Evolutionary conservation across 768 basidiomycete species (phyloP).

Genomic region (Multifurca ochricompacta): DNA sequence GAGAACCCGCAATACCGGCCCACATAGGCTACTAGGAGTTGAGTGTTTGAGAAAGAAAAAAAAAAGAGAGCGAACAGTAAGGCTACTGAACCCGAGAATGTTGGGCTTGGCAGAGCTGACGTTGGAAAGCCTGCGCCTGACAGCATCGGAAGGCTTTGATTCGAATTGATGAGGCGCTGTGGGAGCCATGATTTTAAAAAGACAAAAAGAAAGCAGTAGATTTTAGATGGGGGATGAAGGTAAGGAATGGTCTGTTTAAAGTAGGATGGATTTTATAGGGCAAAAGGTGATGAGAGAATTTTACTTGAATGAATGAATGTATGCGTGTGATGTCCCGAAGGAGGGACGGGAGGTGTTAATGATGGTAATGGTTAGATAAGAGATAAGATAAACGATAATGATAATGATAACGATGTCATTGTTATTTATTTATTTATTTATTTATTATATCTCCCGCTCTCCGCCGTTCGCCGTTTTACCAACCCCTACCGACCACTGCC

Average conservation of each 20-base stretch:
- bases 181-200: too few species aligned
- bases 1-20: conserved; percentile 66
- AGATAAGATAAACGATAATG: too few species aligned
- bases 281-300: conserved; percentile 1
- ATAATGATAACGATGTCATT: too few species aligned
- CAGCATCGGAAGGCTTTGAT: conserved; percentile 55
- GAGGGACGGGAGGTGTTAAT: too few species aligned
- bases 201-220: too few species aligned
- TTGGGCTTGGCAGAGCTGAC: conserved; percentile 45
- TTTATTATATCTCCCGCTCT: too few species aligned
- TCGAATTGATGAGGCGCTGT: conserved; percentile 38
- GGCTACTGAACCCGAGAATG: conserved; percentile 48
- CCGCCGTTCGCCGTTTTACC: too few species aligned
- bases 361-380: too few species aligned
- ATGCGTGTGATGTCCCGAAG: too few species aligned
- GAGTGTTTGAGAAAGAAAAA: conserved; percentile 22
- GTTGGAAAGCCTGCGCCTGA: conserved; percentile 63
- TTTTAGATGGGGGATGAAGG: conserved; percentile 36
- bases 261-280: conserved; percentile 13
- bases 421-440: too few species aligned
- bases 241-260: conserved; percentile 21
- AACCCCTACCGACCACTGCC: too few species aligned
- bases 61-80: conserved; percentile 51
- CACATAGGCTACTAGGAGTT: conserved; percentile 66
- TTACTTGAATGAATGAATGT: too few species aligned